Evolutionary conservation across 805 yeast genomes (phyloP).

Genomic region (Wickerhamiella brachini): DNA sequence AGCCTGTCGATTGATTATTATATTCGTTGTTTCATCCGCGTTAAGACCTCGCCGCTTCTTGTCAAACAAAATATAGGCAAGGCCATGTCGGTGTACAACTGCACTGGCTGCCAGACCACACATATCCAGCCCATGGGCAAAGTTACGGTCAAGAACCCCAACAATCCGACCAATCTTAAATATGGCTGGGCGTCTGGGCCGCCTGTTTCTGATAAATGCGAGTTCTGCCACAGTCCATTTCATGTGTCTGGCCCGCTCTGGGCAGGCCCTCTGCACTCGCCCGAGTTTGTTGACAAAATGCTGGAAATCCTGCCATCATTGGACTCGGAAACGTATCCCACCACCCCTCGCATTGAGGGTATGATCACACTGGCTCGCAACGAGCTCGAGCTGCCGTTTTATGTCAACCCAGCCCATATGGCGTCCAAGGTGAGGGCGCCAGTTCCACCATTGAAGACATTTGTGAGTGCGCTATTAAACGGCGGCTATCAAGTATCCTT

Average conservation of each 20-base stretch:
- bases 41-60: slow-evolving; percentile 59
- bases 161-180: slow-evolving; percentile 24
- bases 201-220: slow-evolving; percentile 46
- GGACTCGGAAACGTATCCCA: slow-evolving; percentile 50
- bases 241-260: slow-evolving; percentile 97
- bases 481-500: slow-evolving; percentile 70
- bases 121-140: slow-evolving; percentile 66
- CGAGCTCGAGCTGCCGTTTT: slow-evolving; percentile 63
- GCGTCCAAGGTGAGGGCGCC: slow-evolving; percentile 67
- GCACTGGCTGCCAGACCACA: slow-evolving; percentile 75
- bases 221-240: slow-evolving; percentile 51
- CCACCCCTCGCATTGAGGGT: slow-evolving; percentile 75
- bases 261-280: slow-evolving; percentile 66
- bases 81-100: slow-evolving; percentile 65
- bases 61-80: slow-evolving; percentile 70
- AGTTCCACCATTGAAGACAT: slow-evolving; percentile 61
- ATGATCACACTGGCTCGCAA: slow-evolving; percentile 75
- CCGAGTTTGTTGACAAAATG: slow-evolving; percentile 49
- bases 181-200: slow-evolving; percentile 56
- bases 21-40: slow-evolving; percentile 71
- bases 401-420: slow-evolving; percentile 65
- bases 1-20: slow-evolving; percentile 85
- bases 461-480: slow-evolving; percentile 72
- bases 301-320: slow-evolving; percentile 39
- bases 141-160: slow-evolving; percentile 20